Conservation (phyloP, 108 stramenopile genomes). For the Aurantiochytrium sp. region DNA sequence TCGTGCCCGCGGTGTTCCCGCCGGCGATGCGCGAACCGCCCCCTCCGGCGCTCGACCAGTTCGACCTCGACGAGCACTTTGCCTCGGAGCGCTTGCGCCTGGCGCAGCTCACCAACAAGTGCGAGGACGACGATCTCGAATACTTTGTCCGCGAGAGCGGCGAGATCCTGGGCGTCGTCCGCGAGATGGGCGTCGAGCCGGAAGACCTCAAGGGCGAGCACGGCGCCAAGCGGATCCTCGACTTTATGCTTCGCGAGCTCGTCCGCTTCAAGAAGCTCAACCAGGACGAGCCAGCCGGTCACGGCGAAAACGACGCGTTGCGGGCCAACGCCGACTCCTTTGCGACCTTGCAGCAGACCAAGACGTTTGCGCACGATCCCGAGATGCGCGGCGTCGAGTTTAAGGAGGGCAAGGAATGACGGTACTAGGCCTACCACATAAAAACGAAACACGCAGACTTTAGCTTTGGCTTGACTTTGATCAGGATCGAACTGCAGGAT, state of each 20-base stretch:
- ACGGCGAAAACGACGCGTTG: neutral
- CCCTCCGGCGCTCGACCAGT: constrained; percentile 73
- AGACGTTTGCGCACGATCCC: too few species aligned
- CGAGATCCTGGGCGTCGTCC: constrained; percentile 59
- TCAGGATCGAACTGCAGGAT: too few species aligned
- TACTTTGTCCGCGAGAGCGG: constrained; percentile 67
- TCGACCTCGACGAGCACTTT: constrained; percentile 80
- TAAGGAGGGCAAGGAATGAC: neutral
- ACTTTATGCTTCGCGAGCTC: constrained; percentile 39
- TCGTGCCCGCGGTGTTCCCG: constrained; percentile 66
- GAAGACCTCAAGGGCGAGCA: constrained; percentile 31
- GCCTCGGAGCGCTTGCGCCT: constrained; percentile 61
- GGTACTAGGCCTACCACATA: too few species aligned
- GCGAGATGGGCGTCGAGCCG: constrained; percentile 23
- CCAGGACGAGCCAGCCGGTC: neutral
- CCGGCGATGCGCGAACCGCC: constrained; percentile 63
- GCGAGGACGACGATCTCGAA: constrained; percentile 59
- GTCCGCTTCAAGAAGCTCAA: constrained; percentile 41
- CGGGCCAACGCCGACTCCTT: neutral
- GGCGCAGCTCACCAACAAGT: constrained; percentile 72
- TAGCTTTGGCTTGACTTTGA: too few species aligned
- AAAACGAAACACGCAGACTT: too few species aligned
- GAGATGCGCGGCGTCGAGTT: neutral
- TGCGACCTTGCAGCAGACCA: too few species aligned
- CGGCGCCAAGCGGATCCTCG: constrained; percentile 39